Percentiles rank a stretch among this genome's conserved stretches.
These are phyloP conservation scores for Hypoxylon trugodes DNA, from an alignment of 495 filamentous ascomycete species.

Conservation along the genomic window DNA sequence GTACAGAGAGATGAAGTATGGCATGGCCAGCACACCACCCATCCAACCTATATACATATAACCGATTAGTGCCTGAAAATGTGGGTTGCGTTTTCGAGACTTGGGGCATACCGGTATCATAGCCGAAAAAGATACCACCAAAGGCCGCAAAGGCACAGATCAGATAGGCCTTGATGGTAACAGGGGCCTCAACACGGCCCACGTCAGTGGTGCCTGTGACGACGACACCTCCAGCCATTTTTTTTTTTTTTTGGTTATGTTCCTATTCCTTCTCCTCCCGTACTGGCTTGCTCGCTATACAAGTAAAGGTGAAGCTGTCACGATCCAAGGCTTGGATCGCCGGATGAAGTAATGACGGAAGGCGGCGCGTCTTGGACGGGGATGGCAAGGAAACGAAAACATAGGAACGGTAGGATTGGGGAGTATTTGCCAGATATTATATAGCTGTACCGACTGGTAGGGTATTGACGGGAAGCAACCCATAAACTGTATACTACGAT, in stretches of 20 bases:
- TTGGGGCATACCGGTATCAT: conserved; percentile 61
- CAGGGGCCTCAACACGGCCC: conserved; percentile 62
- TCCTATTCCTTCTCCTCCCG: no score
- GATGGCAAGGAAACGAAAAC: conserved; percentile 29
- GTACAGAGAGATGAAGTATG: conserved; percentile 57
- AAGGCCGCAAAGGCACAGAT: conserved; percentile 69
- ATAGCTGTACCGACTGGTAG: conserved; percentile 30
- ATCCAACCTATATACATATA: conserved; percentile 64
- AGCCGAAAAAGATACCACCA: conserved; percentile 68
- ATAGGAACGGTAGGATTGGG: conserved; percentile 31
- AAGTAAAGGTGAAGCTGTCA: conserved; percentile 29
- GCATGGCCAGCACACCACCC: conserved; percentile 60
- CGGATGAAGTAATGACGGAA: conserved; percentile 24
- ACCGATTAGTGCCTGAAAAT: conserved; percentile 66
- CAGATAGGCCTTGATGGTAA: conserved; percentile 68
- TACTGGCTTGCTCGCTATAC: no score
- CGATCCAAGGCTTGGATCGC: conserved; percentile 27
- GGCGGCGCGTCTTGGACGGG: conserved; percentile 24
- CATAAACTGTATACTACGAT: conserved; percentile 20
- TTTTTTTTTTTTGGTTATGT: conserved; percentile 27
- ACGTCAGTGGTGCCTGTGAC: conserved; percentile 50
- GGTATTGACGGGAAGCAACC: conserved; percentile 32
- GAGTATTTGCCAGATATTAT: conserved; percentile 39
- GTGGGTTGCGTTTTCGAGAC: conserved; percentile 7
- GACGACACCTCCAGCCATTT: conserved; percentile 51